Evolutionary conservation across 495 filamentous ascomycete species (phyloP), one percentile per base, ranked within the genome.

Genomic region (Aspergillus ostianus): DNA sequence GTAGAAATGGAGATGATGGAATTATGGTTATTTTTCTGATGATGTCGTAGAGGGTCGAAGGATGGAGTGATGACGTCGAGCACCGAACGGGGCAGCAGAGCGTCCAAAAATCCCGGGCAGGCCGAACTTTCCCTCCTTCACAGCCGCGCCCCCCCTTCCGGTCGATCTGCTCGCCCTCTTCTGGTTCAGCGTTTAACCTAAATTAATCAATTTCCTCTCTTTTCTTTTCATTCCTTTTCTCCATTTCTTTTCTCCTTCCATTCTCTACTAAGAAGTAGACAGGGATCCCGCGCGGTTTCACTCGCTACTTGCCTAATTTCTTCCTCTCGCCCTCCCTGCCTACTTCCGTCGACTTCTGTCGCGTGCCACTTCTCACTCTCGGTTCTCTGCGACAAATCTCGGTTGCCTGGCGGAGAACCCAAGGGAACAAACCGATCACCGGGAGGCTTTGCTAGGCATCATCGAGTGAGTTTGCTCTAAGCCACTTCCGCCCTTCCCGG

Each of bases 401-500:
- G 36, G 36, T 17, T 41, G 36, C 36, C 36, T 41, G 13, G 36
- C 8, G 36, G 13, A 41, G 36, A 41, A 2, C 6, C 36, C 0
- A 13, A 10, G 36, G 23, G 4, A 26, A 26, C 23, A 1, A 41
- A 41, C 36, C 36, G 36, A 41, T 41, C 36, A 41, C 36, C 12
- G 36, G 4, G 36, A 41, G 36, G 36, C 53, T 50, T 48, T 45
- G 45, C 27, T 45, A 57, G 48, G 32, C 30, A 47, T 47, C 36
- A 60, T 19, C 20, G 6, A 47, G 53, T 55, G 41, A 54, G 51
- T 53, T 27, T 23, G 29, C 19, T 52, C 56, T 52, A 60, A 60
- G 62, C 62, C 62, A 64, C 62, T 53, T 58, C 58, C 62, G 62
- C 58, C 21, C 41, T 45, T 61, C 52, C 62, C 62, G 56, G 46